phyloP scores from a whole-genome alignment of 1,139 yeast species.

The Hansenula lynferdii region DNA sequence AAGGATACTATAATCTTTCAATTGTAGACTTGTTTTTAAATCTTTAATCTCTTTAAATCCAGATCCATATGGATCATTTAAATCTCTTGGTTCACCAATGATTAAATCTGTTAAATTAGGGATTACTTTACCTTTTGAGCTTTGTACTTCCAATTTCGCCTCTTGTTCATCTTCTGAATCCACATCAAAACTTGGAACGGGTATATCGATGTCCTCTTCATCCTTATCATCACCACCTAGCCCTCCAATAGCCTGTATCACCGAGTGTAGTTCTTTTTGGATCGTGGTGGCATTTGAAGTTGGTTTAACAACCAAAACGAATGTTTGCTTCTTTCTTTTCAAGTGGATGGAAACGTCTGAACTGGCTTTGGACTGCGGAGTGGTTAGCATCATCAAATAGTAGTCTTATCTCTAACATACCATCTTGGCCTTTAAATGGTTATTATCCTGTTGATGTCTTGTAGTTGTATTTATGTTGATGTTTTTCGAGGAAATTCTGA shows the following conservation, averaged over 20 bases:
- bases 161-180: slow-evolving; percentile 17
- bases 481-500: no score
- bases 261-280: slow-evolving; percentile 29
- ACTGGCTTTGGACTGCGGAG: slow-evolving; percentile 2
- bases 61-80: slow-evolving; percentile 10
- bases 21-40: slow-evolving; percentile 5
- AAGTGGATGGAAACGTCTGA: slow-evolving; percentile 32
- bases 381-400: no score
- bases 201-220: slow-evolving; percentile 14
- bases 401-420: no score
- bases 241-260: slow-evolving; percentile 48
- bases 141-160: slow-evolving; percentile 13
- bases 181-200: not conserved
- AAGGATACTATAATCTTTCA: slow-evolving; percentile 13
- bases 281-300: slow-evolving; percentile 29
- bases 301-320: slow-evolving; percentile 34
- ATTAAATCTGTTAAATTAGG: slow-evolving; percentile 12
- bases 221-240: slow-evolving; percentile 15
- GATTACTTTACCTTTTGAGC: slow-evolving; percentile 4
- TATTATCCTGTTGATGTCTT: no score
- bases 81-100: slow-evolving; percentile 17
- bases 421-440: no score
- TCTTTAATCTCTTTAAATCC: slow-evolving; percentile 11
- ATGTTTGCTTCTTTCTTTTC: slow-evolving; percentile 40
- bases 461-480: no score